Percentiles rank a stretch among this genome's conserved stretches.
Evolutionary conservation across 139 green algal genomes (phyloP).

Genomic region (Tetratostichococcus sp.): DNA sequence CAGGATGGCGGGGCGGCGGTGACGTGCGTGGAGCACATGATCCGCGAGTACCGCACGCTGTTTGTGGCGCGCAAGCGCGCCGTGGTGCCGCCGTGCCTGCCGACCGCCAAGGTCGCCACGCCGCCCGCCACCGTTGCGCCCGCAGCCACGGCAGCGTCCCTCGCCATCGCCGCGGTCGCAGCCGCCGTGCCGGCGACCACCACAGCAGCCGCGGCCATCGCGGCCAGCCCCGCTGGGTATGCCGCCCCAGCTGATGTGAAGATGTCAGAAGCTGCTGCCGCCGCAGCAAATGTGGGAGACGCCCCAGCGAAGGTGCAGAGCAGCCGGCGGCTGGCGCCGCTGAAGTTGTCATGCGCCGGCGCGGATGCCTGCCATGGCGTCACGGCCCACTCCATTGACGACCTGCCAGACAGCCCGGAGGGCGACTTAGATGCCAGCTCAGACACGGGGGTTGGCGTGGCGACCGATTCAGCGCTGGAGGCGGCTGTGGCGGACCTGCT

Average conservation of each 20-base stretch:
- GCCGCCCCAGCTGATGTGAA: too few species aligned
- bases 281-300: too few species aligned
- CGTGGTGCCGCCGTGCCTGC: not conserved
- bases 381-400: not conserved
- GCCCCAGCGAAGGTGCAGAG: too few species aligned
- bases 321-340: not conserved
- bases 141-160: not conserved
- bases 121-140: not conserved
- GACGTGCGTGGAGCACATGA: not conserved
- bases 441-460: too few species aligned
- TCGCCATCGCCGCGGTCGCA: not conserved
- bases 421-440: not conserved
- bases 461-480: not conserved
- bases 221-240: too few species aligned
- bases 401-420: not conserved
- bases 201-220: too few species aligned
- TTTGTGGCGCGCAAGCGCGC: not conserved
- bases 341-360: not conserved
- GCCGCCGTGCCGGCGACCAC: not conserved
- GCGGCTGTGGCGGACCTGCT: not conserved
- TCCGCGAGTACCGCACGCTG: slow-evolving; percentile 1
- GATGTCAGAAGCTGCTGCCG: too few species aligned
- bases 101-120: not conserved
- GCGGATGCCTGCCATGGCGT: not conserved
- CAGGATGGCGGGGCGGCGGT: not conserved